Evolutionary conservation across 2,329 filamentous ascomycete species (phyloP).

Genomic region (Aspergillus texensis): DNA sequence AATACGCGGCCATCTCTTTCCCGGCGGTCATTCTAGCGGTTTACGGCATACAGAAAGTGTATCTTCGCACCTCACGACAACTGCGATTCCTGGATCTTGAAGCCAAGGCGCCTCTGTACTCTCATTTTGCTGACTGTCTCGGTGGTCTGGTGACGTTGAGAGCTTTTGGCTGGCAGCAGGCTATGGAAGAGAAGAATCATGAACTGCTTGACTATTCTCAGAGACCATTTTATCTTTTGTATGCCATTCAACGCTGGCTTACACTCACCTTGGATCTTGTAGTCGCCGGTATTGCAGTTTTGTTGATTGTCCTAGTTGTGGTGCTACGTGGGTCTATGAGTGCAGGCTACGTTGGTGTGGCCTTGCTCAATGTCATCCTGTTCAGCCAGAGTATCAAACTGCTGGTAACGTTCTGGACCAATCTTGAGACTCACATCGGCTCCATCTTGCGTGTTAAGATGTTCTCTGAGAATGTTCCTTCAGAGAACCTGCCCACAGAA

Average conservation of each 20-base stretch:
- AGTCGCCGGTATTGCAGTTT: constrained; percentile 52
- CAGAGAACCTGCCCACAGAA: constrained; percentile 49
- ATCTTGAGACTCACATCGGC: constrained; percentile 61
- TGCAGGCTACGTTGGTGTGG: constrained; percentile 56
- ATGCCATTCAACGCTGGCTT: constrained; percentile 62
- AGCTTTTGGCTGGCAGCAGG: constrained; percentile 58
- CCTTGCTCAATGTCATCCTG: constrained; percentile 56
- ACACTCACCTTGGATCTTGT: constrained; percentile 54
- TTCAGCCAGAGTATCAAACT: constrained; percentile 57
- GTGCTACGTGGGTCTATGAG: constrained; percentile 46
- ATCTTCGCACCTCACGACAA: constrained; percentile 63
- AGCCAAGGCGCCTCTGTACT: constrained; percentile 62
- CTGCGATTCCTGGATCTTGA: constrained; percentile 64
- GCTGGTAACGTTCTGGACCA: constrained; percentile 58
- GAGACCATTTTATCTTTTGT: constrained; percentile 60
- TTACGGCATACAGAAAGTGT: constrained; percentile 59
- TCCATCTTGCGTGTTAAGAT: constrained; percentile 58
- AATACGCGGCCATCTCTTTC: constrained; percentile 54
- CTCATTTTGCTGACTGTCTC: constrained; percentile 60
- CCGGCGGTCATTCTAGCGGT: constrained; percentile 52
- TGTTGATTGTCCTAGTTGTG: constrained; percentile 55
- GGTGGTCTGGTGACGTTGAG: constrained; percentile 59
- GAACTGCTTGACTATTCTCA: constrained; percentile 57
- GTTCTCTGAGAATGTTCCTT: constrained; percentile 50
- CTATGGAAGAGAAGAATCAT: constrained; percentile 50